Conservation (phyloP, 495 filamentous ascomycete genomes). For the Penicillium angulare region DNA sequence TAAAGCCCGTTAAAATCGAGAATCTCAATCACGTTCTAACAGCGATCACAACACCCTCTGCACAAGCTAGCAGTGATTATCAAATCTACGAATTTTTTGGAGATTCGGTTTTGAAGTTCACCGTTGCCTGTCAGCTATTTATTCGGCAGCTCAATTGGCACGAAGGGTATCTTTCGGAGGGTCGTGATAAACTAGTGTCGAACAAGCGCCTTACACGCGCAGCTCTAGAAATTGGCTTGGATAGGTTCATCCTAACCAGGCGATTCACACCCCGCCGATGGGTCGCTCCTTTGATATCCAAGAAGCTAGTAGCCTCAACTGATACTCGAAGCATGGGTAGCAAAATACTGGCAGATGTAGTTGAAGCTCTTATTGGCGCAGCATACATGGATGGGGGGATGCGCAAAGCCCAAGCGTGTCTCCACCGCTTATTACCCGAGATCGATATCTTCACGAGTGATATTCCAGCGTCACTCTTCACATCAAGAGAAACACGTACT, state of each 20-base stretch:
- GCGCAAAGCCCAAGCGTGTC: slow-evolving; percentile 58
- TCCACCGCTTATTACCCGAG: slow-evolving; percentile 65
- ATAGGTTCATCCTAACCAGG: slow-evolving; percentile 70
- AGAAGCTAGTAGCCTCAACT: slow-evolving; percentile 22
- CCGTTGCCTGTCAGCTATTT: slow-evolving; percentile 63
- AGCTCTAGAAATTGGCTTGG: slow-evolving; percentile 61
- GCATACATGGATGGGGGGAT: slow-evolving; percentile 69
- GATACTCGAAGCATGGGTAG: slow-evolving; percentile 54
- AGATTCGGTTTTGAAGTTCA: slow-evolving; percentile 80
- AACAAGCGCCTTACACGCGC: slow-evolving; percentile 69
- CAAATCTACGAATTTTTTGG: slow-evolving; percentile 89
- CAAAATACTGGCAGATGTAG: slow-evolving; percentile 86
- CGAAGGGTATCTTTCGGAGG: slow-evolving; percentile 71
- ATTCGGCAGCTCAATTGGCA: slow-evolving; percentile 67
- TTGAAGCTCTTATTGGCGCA: slow-evolving; percentile 83
- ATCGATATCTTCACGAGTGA: slow-evolving; percentile 29
- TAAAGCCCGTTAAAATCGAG: slow-evolving; percentile 54
- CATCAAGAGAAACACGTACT: slow-evolving; percentile 4
- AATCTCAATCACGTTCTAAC: slow-evolving; percentile 60
- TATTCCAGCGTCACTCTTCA: background rate
- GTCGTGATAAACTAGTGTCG: slow-evolving; percentile 67
- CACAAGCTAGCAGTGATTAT: slow-evolving; percentile 66
- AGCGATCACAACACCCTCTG: slow-evolving; percentile 68
- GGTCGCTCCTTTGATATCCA: slow-evolving; percentile 60
- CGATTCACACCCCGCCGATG: slow-evolving; percentile 70